phyloP scores from a whole-genome alignment of 2,329 filamentous ascomycete species.

The Malbranchea zuffiana region DNA sequence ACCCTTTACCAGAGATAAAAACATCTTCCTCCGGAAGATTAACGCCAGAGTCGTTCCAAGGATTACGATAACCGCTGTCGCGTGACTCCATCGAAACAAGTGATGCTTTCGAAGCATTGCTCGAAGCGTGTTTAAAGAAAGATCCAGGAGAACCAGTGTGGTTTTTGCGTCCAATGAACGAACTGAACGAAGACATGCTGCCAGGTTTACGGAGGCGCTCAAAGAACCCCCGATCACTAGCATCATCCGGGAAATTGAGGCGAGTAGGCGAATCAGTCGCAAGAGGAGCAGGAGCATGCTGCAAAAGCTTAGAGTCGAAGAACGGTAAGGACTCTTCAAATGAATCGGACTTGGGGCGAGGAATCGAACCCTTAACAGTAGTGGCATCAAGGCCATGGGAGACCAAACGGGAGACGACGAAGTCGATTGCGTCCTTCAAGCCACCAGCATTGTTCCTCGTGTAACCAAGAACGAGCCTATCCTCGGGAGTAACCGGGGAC shows the following conservation, averaged over 20 bases:
- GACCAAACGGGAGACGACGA: conserved; percentile 74
- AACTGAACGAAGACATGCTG: conserved; percentile 87
- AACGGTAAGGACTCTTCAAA: conserved; percentile 95
- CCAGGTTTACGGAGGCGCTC: conserved; percentile 89
- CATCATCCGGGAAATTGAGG: conserved; percentile 69
- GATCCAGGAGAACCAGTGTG: conserved; percentile 73
- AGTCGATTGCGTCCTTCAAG: conserved; percentile 90
- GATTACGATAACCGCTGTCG: conserved; percentile 88
- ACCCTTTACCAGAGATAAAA: conserved; percentile 50
- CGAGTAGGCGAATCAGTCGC: conserved; percentile 83
- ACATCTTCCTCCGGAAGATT: conserved; percentile 80
- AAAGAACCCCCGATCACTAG: conserved; percentile 71
- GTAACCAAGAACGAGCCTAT: conserved; percentile 61
- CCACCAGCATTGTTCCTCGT: conserved; percentile 96
- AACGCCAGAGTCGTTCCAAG: conserved; percentile 95
- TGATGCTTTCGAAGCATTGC: conserved; percentile 85
- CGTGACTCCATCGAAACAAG: conserved; percentile 93
- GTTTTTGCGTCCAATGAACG: conserved; percentile 96
- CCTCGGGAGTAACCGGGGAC: conserved; percentile 38
- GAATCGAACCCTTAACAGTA: conserved; percentile 85
- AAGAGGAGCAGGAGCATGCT: conserved; percentile 73
- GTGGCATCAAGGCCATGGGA: conserved; percentile 79
- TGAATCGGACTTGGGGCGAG: conserved; percentile 95
- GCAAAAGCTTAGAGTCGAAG: conserved; percentile 92
- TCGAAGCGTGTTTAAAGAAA: conserved; percentile 85